Percentiles rank a stretch among this genome's conserved stretches.
phyloP scores from a whole-genome alignment of 169 alveolate species.

The Plasmodium vinckei region DNA sequence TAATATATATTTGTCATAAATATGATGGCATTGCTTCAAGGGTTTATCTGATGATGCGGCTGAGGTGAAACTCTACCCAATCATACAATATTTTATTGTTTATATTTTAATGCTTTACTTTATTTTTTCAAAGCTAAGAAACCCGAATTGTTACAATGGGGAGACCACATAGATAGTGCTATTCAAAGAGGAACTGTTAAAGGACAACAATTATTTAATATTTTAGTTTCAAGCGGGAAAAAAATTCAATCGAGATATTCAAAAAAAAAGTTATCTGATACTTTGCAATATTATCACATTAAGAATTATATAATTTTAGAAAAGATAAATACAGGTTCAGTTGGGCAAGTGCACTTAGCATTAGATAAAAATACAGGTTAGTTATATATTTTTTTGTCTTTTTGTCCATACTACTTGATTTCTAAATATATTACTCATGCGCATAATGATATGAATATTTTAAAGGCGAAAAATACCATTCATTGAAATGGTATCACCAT shows the following conservation, averaged over 20 bases:
- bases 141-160: slow-evolving; percentile 67
- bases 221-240: slow-evolving; percentile 47
- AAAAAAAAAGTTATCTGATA: slow-evolving; percentile 72
- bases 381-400: background rate
- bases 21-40: too few species aligned
- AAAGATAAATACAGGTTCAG: slow-evolving; percentile 85
- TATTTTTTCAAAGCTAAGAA: slow-evolving; percentile 35
- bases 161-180: slow-evolving; percentile 62
- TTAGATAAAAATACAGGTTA: slow-evolving; percentile 77
- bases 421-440: background rate
- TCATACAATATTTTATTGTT: too few species aligned
- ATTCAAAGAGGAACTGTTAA: slow-evolving; percentile 53
- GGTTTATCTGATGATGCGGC: too few species aligned
- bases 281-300: slow-evolving; percentile 77
- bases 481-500: background rate
- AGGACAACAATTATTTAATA: slow-evolving; percentile 58
- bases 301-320: slow-evolving; percentile 81
- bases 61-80: too few species aligned
- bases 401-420: background rate
- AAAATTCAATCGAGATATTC: slow-evolving; percentile 70
- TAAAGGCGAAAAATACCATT: background rate
- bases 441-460: too few species aligned
- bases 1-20: slow-evolving; percentile 4
- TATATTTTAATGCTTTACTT: background rate
- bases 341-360: slow-evolving; percentile 84